Evolutionary conservation across 306 rosid species (phyloP).

Genomic region (Urtica urens): DNA sequence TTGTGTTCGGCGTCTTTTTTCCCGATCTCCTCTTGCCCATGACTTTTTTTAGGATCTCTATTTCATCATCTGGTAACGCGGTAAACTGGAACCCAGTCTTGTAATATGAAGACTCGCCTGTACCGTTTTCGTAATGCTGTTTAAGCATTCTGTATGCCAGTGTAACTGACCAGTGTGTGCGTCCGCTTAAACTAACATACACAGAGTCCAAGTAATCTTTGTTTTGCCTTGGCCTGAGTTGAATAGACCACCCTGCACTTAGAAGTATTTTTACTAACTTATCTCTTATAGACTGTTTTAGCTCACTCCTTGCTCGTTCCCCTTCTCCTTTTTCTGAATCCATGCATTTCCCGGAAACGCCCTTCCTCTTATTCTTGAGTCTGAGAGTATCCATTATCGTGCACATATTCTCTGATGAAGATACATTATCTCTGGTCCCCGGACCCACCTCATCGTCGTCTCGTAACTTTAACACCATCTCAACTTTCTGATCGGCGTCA

Average conservation of each 20-base stretch:
- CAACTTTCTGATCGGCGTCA: constrained; percentile 11
- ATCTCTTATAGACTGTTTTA: constrained; percentile 51
- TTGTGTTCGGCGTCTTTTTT: constrained; percentile 10
- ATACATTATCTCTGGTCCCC: constrained; percentile 24
- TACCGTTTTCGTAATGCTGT: constrained; percentile 47
- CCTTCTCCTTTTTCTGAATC: constrained; percentile 7
- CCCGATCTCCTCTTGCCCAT: constrained; percentile 19
- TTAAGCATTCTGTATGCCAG: constrained; percentile 68
- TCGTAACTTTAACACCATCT: constrained; percentile 10
- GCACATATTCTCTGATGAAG: constrained; percentile 17
- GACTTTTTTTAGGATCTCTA: constrained; percentile 39
- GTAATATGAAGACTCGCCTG: constrained; percentile 40
- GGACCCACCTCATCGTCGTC: constrained; percentile 10
- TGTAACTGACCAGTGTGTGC: constrained; percentile 92
- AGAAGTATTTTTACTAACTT: constrained; percentile 44
- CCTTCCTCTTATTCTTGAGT: constrained; percentile 9
- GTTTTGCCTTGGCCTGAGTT: constrained; percentile 57
- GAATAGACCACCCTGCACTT: constrained; percentile 83
- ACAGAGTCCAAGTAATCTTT: constrained; percentile 61
- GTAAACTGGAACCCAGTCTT: constrained; percentile 54
- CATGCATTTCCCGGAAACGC: neutral
- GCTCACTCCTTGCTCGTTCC: constrained; percentile 14
- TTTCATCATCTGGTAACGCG: constrained; percentile 61
- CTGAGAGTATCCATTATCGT: constrained; percentile 2
- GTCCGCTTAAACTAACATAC: constrained; percentile 61